These are phyloP conservation scores for Kluyveromyces marxianus DNA, from an alignment of 1,139 yeast genomes.

Conservation along the genomic window DNA sequence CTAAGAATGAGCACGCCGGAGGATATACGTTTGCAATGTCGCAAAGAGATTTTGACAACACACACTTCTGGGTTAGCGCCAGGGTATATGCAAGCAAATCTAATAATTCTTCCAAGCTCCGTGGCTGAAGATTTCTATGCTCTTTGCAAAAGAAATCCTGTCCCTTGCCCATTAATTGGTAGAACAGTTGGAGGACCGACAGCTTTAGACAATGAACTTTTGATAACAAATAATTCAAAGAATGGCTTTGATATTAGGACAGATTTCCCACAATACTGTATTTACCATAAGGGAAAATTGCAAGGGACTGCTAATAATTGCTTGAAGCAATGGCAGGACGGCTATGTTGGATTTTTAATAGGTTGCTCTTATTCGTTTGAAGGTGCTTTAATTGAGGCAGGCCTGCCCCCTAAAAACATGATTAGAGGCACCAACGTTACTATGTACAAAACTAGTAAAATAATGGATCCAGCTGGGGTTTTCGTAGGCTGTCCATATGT, in stretches of 20 bases:
- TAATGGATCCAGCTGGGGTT: conserved; percentile 31
- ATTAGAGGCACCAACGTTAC: conserved; percentile 16
- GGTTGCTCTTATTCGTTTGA: conserved; percentile 37
- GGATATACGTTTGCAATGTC: conserved; percentile 13
- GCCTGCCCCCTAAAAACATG: conserved; percentile 25
- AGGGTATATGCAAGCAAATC: conserved; percentile 33
- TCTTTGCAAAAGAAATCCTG: conserved; percentile 32
- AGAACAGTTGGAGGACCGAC: conserved; percentile 22
- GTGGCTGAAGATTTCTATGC: conserved; percentile 30
- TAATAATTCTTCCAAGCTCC: conserved; percentile 27
- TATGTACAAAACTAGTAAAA: conserved; percentile 28
- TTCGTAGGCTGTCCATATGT: conserved; percentile 31
- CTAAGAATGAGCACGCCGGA: conserved; percentile 6
- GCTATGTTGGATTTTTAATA: conserved; percentile 33
- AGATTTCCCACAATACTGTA: conserved; percentile 30
- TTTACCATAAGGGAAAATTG: conserved; percentile 29
- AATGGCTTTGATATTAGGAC: conserved; percentile 27
- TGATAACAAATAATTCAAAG: conserved; percentile 8
- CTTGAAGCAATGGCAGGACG: conserved; percentile 26
- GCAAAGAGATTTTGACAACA: conserved; percentile 13
- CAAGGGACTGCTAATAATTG: conserved; percentile 22
- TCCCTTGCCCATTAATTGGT: conserved; percentile 32
- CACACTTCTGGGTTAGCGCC: conserved; percentile 30
- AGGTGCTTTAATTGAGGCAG: conserved; percentile 25
- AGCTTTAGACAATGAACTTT: conserved; percentile 11